Conservation (phyloP, 208 protist genomes). For the Dictyostelium gargantuum region DNA sequence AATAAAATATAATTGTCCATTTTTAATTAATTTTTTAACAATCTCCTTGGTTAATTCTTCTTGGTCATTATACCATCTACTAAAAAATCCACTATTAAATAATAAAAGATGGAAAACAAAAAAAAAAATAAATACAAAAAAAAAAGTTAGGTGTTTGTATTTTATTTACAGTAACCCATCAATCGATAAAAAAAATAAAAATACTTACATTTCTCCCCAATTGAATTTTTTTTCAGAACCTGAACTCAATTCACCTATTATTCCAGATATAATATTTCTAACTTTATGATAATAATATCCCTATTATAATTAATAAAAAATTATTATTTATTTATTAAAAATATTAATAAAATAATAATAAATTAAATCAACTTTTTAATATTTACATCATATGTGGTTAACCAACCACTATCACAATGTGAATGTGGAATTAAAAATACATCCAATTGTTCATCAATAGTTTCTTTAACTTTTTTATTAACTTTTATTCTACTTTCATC, state of each 20-base stretch:
- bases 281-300: background rate
- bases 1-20: conserved; percentile 81
- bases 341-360: too few relatives aligned
- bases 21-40: conserved; percentile 67
- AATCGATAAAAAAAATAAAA: background rate
- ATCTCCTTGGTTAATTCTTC: background rate
- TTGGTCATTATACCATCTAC: conserved; percentile 77
- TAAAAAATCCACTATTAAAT: conserved; percentile 80
- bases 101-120: background rate
- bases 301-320: background rate
- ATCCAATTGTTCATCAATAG: background rate
- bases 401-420: background rate
- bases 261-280: background rate
- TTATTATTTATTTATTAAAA: background rate
- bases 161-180: too few relatives aligned
- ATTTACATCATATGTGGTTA: background rate
- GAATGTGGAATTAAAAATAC: background rate
- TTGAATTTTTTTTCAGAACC: conserved; percentile 21
- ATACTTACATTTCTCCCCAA: conserved; percentile 37
- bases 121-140: background rate
- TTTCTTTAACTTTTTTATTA: too few relatives aligned
- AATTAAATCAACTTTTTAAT: too few relatives aligned
- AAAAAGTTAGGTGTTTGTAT: too few relatives aligned
- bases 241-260: background rate
- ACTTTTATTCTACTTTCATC: too few relatives aligned